Base-by-base conservation (phyloP, 306 rosid genomes). In the Urtica urens region DNA sequence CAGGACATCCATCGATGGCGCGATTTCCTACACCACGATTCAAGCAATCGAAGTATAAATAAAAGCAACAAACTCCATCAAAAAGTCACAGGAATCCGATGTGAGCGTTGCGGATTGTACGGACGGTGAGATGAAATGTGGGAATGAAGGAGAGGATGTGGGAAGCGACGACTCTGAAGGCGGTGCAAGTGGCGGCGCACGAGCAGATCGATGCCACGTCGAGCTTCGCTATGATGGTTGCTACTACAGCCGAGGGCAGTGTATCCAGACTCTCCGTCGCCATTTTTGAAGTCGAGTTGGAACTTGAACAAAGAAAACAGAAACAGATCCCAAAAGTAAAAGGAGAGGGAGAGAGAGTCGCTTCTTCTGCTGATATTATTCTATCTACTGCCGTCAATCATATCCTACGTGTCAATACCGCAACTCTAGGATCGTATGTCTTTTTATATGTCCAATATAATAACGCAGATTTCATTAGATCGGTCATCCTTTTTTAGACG, bases 151-250 rank as follows among this genome's bases (percentile, higher is more conserved):
- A 71, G 65, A 78, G 73, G 69, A 81, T 71, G 2, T 90, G 86
- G 1, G 62, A 53, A 17, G 80, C 82, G 68, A 78, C 74, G 28
- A 74, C 44, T 5, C 68, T 71, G 75, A 88, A 66, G 53, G 70
- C 27, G 52, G 71, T 72, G 71, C 84, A 79, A 7, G 97, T 84
- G 46, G 93, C 63, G 0, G 97, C 84, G 33, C 71, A 17, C 16
- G 92, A 84, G 55, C 87, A 79, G 57, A 90, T 53, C 21, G 97
- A 90, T 29, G 84, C 53, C 62, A 90, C 70, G 65, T 90, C 97
- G 10, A 84, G 87, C 63, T 84, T 90, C 13, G 72, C 71, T 69
- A 90, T 57, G 67, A 90, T 72, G 37, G 90, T 72, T 33, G 67
- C 79, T 0, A 84, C 67, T 1, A 90, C 50, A 24, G 90, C 72